Conservation (phyloP, 106 monocot species). For the Dactylorhiza incarnata region DNA sequence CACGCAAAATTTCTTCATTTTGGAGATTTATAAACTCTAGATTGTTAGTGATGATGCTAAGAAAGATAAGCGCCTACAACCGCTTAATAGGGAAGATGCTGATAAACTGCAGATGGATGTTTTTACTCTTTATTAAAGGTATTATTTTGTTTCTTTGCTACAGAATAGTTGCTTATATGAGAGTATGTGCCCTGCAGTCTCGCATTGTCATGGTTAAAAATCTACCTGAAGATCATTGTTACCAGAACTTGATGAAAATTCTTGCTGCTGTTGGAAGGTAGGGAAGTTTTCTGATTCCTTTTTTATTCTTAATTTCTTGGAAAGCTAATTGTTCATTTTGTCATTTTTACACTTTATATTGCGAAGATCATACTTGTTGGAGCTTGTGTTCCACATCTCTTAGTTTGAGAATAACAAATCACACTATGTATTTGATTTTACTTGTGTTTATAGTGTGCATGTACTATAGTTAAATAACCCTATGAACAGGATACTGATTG, state of each 20-base stretch:
- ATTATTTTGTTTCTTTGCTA: not conserved
- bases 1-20: not conserved
- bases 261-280: slow-evolving; percentile 88
- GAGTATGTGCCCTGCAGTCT: slow-evolving; percentile 23
- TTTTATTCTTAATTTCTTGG: not conserved
- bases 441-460: too few relatives aligned
- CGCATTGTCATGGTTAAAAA: slow-evolving; percentile 94
- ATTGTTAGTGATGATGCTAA: slow-evolving; percentile 95
- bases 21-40: slow-evolving; percentile 29
- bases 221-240: slow-evolving; percentile 93
- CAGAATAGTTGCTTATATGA: not conserved
- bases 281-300: not conserved
- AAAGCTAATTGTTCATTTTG: not conserved
- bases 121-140: not conserved
- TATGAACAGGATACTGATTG: too few relatives aligned
- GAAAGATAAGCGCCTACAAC: slow-evolving; percentile 70
- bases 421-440: too few relatives aligned
- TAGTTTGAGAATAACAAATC: too few relatives aligned
- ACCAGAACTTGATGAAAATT: slow-evolving; percentile 81
- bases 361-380: slow-evolving; percentile 89
- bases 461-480: too few relatives aligned
- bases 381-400: too few relatives aligned
- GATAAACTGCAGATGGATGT: slow-evolving; percentile 47
- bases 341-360: slow-evolving; percentile 17
- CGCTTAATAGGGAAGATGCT: slow-evolving; percentile 72